Evolutionary conservation across 2,329 filamentous ascomycete species (phyloP).

Genomic region (Apiospora saccharicola): DNA sequence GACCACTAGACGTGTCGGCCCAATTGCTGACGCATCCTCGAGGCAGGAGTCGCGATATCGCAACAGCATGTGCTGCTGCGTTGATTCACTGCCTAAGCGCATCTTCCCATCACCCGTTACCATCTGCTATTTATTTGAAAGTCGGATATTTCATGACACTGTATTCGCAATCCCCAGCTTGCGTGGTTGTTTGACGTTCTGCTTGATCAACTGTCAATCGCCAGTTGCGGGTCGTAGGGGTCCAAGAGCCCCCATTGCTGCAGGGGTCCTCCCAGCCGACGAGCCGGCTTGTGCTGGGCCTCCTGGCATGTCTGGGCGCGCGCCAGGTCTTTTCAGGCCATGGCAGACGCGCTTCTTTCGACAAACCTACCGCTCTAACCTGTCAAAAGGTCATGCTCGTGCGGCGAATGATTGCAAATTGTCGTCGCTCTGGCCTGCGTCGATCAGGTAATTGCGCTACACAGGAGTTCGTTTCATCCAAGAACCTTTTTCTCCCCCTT

Average conservation of each 20-base stretch:
- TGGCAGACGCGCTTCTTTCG: not conserved
- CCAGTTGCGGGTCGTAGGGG: not conserved
- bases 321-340: not conserved
- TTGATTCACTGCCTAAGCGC: not conserved
- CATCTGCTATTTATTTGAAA: not conserved
- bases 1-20: no score
- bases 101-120: no score
- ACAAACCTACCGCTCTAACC: not conserved
- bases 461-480: slow-evolving; percentile 23
- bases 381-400: not conserved
- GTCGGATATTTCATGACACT: not conserved
- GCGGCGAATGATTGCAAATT: not conserved
- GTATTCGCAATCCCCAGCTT: not conserved
- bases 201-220: slow-evolving; percentile 3
- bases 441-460: slow-evolving; percentile 5
- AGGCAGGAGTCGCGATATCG: not conserved
- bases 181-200: slow-evolving; percentile 4
- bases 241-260: not conserved
- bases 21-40: not conserved
- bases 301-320: no score
- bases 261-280: not conserved
- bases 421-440: slow-evolving; percentile 4
- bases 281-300: not conserved
- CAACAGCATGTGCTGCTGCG: not conserved
- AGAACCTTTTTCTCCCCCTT: not conserved